Evolutionary conservation across 2,329 filamentous ascomycete species (phyloP).

Genomic region (Ceratocystis cubensis): DNA sequence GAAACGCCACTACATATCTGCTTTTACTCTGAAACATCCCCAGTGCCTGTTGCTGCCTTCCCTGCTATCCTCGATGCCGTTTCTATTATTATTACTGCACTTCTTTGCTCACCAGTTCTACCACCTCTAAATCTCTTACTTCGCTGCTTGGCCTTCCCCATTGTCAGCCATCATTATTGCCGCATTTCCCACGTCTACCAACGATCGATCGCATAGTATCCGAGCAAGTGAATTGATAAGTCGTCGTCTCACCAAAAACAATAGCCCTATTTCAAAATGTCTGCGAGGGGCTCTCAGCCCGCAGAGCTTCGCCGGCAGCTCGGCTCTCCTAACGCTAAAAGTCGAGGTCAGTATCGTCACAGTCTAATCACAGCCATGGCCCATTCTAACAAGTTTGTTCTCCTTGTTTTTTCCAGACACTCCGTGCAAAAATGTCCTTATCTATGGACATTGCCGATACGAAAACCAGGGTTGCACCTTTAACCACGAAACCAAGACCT

Average conservation of each 20-base stretch:
- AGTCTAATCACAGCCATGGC: too few species aligned
- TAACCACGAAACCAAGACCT: slow-evolving; percentile 61
- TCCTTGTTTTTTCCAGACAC: slow-evolving; percentile 42
- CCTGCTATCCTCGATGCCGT: background rate
- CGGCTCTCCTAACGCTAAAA: slow-evolving; percentile 45
- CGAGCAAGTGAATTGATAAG: background rate
- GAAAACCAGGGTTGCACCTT: slow-evolving; percentile 86
- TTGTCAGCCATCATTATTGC: background rate
- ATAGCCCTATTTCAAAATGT: slow-evolving; percentile 10
- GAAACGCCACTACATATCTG: too few species aligned
- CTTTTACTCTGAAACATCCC: background rate
- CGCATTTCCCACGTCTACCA: background rate
- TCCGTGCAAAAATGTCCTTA: slow-evolving; percentile 80
- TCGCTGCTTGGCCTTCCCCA: background rate
- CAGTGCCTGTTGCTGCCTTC: background rate
- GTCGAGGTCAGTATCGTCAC: slow-evolving; percentile 35
- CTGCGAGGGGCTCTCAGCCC: slow-evolving; percentile 24
- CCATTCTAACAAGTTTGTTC: too few species aligned
- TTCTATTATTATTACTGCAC: slow-evolving; percentile 1
- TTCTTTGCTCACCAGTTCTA: background rate
- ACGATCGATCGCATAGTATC: background rate
- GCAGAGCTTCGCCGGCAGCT: slow-evolving; percentile 40
- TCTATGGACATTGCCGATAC: slow-evolving; percentile 86
- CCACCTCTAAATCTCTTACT: background rate
- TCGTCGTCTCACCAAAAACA: background rate